Base-by-base conservation (phyloP, 495 filamentous ascomycete genomes). In the Opeltia flavorubescens region DNA sequence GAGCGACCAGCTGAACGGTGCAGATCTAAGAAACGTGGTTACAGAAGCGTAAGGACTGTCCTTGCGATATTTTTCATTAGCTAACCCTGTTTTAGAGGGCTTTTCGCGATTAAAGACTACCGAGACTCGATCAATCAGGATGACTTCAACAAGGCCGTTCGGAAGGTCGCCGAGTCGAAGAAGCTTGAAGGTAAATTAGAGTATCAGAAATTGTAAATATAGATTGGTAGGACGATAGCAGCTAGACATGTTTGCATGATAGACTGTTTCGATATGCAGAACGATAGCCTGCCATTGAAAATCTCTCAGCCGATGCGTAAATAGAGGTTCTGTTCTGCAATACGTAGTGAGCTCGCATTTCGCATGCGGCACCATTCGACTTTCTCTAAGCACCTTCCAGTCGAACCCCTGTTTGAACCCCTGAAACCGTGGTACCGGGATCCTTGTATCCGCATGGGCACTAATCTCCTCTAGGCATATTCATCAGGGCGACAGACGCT, bases 41-140 rank as follows among this genome's bases (percentile, higher is more conserved):
- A 99, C 93, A 1, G 93, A 99, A 73, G 93, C 93, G 87, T 94
- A 77, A 65, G 84, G 15, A 24, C 45, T 15, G 20, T 42, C 28
- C n/a, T 31, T 20, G 21, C 36, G 5, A 25, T 47, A 25, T 18
- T 45, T 2, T 20, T 28, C 40, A 23, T 38, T 47, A 48, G 33
- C 6, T 30, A 18, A 15, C 12, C 11, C 15, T 40, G 30, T 54
- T 59, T 49, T 49, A 94, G 87, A 49, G 93, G 93, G 51, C 69
- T 96, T 29, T 95, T 95, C 55, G 85, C 93, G 30, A 99, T 99
- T 71, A 94, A 94, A 67, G 93, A 93, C 58, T 89, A 95, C 62
- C 69, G 93, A 38, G 93, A 99, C 55, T 75, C 88, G 20, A 81
- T 99, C 64, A 95, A 82, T 66, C 93, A 96, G 62, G 93, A 99